Base-by-base conservation (phyloP, 2,329 filamentous ascomycete species). In the Fusarium nanum region DNA sequence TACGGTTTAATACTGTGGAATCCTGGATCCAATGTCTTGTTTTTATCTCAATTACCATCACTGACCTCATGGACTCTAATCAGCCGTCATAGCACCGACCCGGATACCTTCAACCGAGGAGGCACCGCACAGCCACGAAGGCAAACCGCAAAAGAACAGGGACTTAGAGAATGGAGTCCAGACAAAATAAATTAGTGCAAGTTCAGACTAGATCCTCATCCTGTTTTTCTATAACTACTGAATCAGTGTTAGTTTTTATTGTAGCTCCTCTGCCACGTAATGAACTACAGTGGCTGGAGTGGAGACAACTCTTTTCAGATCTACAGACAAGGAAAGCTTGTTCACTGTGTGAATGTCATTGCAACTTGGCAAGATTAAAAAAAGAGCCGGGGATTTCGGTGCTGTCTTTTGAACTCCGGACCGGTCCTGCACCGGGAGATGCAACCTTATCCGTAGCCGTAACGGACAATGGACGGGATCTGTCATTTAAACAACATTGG, bases 351-450 rank as follows among this genome's bases (percentile, higher is more conserved):
- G 46, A 69, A 64, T 53, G 40, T 60, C 22, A 27, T 30, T 32
- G 42, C 18, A 40, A 63, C 70, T 37, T n/a, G 34, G 34, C 34
- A 37, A 37, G 18, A 12, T n/a, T 18, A 13, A 13, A 14, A 25
- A 40, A 18, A n/a, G 14, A 46, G 44, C 63, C 58, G 54, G 53
- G 20, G 28, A 56, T 50, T 54, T 70, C 68, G 68, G 68, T 7
- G 27, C 42, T 53, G 68, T 66, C 56, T 71, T 71, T 45, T 71
- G 16, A 61, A 66, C 64, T 71, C 68, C 68, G 68, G 68, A 25
- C 53, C 68, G 67, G 67, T 45, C 62, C 22, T 64, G 62, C 44
- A 20, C 60, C 60, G 50, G 46, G 50, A 53, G 16, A 49, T 27
- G n/a, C 48, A 46, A 65, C 37, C 48, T 37, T 63, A 34, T 59